These are phyloP conservation scores for Salvia rosmarinus DNA, from an alignment of 257 asterid genomes.

Conservation along the genomic window DNA sequence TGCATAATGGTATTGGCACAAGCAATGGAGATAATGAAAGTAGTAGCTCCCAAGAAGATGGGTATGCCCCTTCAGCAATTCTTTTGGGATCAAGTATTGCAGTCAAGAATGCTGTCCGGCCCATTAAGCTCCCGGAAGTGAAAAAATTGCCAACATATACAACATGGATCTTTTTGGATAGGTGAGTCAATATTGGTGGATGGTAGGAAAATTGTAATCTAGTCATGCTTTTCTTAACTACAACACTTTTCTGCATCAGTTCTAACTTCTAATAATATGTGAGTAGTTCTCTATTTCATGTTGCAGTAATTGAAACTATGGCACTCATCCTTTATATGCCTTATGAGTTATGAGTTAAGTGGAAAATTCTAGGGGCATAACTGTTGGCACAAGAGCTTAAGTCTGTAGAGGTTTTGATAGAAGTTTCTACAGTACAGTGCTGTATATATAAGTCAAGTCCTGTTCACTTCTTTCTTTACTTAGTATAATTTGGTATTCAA, in stretches of 20 bases:
- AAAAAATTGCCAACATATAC: conserved; percentile 74
- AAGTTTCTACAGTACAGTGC: not conserved
- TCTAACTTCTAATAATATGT: conserved; percentile 9
- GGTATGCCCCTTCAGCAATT: conserved; percentile 80
- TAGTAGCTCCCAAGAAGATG: conserved; percentile 80
- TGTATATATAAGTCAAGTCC: too few relatives aligned
- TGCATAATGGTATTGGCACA: conserved; percentile 74
- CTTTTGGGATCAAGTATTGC: conserved; percentile 92
- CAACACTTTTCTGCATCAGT: not conserved
- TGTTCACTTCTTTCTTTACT: conserved; percentile 7
- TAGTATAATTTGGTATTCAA: conserved; percentile 10
- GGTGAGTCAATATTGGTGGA: conserved; percentile 54
- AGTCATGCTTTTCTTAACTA: conserved; percentile 16
- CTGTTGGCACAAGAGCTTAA: not conserved
- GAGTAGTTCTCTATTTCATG: not conserved
- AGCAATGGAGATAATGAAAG: conserved; percentile 67
- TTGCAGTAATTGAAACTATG: conserved; percentile 23
- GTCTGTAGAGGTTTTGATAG: conserved; percentile 8
- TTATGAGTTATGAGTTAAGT: not conserved
- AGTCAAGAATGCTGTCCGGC: conserved; percentile 83
- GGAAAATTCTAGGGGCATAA: not conserved
- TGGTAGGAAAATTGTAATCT: conserved; percentile 9
- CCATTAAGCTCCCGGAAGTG: conserved; percentile 75
- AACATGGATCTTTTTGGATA: conserved; percentile 87
- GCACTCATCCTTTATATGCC: not conserved